phyloP scores from a whole-genome alignment of 345 rosid species.

The Eucalyptus virginea region DNA sequence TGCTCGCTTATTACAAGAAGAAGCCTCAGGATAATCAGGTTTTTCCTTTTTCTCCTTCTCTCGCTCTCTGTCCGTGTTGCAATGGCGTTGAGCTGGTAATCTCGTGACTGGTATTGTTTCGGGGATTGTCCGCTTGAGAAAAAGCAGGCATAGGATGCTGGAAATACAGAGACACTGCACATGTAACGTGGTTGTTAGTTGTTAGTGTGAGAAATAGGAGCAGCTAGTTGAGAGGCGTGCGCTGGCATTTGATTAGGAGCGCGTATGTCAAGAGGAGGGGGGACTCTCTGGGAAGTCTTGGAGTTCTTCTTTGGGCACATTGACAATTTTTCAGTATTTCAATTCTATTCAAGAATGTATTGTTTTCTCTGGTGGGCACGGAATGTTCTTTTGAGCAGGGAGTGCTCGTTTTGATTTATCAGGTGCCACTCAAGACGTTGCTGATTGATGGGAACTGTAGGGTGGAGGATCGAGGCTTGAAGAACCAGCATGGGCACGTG shows the following conservation, averaged over 20 bases:
- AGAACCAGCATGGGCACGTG: constrained; percentile 96
- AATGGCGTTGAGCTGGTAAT: neutral
- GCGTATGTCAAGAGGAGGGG: neutral
- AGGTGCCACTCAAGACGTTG: constrained; percentile 98
- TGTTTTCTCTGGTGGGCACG: neutral
- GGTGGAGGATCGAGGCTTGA: constrained; percentile 99
- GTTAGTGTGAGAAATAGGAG: neutral
- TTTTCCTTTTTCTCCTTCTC: neutral
- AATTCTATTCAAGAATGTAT: neutral
- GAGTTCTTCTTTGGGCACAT: neutral
- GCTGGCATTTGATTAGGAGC: neutral
- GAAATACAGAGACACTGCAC: neutral
- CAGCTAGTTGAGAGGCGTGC: neutral
- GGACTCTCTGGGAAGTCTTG: neutral
- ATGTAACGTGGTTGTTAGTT: neutral
- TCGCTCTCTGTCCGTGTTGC: neutral
- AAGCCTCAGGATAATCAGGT: constrained; percentile 97
- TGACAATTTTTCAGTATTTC: neutral
- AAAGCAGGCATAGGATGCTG: neutral
- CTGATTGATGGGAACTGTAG: constrained; percentile 94
- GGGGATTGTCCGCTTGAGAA: neutral
- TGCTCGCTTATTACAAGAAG: constrained; percentile 95
- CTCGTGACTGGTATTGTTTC: neutral
- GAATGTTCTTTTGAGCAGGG: neutral
- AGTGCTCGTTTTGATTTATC: constrained; percentile 4